phyloP scores from a whole-genome alignment of 257 asterid species.

The Solanum phureja region DNA sequence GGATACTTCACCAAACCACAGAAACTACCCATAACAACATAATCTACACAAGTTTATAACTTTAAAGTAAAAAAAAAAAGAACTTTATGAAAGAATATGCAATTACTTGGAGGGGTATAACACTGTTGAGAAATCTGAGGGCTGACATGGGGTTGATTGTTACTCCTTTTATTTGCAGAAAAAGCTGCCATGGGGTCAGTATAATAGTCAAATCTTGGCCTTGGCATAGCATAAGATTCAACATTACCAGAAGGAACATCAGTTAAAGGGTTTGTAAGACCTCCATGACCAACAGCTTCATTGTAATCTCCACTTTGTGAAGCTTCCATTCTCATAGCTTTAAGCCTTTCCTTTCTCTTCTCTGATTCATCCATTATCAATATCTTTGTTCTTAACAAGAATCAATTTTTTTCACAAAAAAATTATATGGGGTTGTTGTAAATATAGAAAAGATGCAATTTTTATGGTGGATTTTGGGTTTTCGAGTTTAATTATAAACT shows the following conservation, averaged over 20 bases:
- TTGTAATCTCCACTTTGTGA: constrained; percentile 15
- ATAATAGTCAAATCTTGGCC: constrained; percentile 66
- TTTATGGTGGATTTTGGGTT: neutral
- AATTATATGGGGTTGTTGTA: neutral
- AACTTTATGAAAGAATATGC: neutral
- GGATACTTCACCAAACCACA: neutral
- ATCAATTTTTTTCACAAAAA: neutral
- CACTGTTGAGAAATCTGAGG: constrained; percentile 43
- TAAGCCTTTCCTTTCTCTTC: constrained; percentile 70
- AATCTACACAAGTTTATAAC: neutral
- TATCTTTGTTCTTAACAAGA: neutral
- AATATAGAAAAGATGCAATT: neutral
- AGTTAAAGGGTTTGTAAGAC: constrained; percentile 62
- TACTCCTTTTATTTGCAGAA: constrained; percentile 16
- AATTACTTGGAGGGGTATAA: constrained; percentile 49
- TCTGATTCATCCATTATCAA: constrained; percentile 68
- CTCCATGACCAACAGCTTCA: constrained; percentile 7
- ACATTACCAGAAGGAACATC: constrained; percentile 24
- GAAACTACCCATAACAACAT: neutral
- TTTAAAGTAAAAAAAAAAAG: neutral
- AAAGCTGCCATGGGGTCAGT: constrained; percentile 84
- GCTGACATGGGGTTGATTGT: neutral
- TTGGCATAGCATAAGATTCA: neutral
- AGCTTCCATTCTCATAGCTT: constrained; percentile 69
- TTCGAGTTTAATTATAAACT: neutral